Percentiles rank a stretch among this genome's conserved stretches.
Conservation (phyloP, 345 rosid species). For the Rhizophora mangle region DNA sequence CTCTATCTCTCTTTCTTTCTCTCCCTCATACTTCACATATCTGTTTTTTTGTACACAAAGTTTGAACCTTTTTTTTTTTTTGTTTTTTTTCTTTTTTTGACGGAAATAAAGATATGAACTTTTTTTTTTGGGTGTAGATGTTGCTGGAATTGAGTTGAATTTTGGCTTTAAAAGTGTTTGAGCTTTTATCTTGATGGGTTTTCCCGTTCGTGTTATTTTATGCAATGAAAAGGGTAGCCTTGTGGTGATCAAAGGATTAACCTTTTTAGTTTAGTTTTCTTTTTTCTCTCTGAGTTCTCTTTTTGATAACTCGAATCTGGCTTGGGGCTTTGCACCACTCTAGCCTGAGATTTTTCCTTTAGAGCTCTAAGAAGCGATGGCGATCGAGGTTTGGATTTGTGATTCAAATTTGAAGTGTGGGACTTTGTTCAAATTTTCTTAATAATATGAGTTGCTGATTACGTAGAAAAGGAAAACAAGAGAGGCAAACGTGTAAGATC, state of each 20-base stretch:
- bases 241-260: neutral
- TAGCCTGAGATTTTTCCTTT: conserved; percentile 3
- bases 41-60: no score
- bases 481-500: conserved; percentile 16
- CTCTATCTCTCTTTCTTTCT: neutral
- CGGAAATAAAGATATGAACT: neutral
- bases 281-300: neutral
- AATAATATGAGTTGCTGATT: no score
- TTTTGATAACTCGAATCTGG: conserved; percentile 16
- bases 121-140: conserved; percentile 8
- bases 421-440: conserved; percentile 9
- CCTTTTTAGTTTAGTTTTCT: no score
- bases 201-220: neutral
- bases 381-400: conserved; percentile 14
- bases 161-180: neutral
- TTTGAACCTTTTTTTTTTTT: no score
- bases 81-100: no score
- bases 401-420: conserved; percentile 11
- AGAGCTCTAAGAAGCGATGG: no score
- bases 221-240: neutral
- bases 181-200: conserved; percentile 1
- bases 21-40: neutral
- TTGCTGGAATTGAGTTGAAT: neutral
- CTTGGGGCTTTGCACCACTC: conserved; percentile 9
- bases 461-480: neutral